These are phyloP conservation scores for Flaveria linearis DNA, from an alignment of 129 eudicot species.

Conservation along the genomic window DNA sequence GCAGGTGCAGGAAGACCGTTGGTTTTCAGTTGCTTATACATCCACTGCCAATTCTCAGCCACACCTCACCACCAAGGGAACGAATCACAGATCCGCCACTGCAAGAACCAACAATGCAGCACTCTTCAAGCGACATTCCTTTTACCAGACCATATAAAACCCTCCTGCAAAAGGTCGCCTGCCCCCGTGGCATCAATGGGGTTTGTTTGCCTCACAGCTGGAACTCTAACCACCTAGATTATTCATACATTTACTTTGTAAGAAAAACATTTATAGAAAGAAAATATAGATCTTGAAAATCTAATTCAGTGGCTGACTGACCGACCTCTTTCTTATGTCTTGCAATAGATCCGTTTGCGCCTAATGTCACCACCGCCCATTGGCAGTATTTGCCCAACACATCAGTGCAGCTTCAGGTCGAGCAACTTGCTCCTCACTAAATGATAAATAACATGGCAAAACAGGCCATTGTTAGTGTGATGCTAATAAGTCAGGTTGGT, in stretches of 20 bases:
- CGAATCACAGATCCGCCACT: slow-evolving; percentile 93
- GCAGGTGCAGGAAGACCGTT: slow-evolving; percentile 62
- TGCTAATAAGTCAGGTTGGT: neutral
- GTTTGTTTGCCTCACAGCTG: slow-evolving; percentile 73
- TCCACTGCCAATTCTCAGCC: slow-evolving; percentile 89
- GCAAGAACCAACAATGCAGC: slow-evolving; percentile 84
- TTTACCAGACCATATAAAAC: slow-evolving; percentile 81
- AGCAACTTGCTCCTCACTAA: slow-evolving; percentile 55
- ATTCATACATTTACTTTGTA: neutral
- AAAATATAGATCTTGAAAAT: neutral
- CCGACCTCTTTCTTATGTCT: slow-evolving; percentile 75
- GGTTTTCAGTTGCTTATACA: slow-evolving; percentile 85
- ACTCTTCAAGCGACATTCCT: slow-evolving; percentile 82
- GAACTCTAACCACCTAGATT: slow-evolving; percentile 63
- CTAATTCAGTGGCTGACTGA: neutral
- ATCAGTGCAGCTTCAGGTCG: slow-evolving; percentile 75
- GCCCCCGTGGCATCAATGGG: slow-evolving; percentile 97
- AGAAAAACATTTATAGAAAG: neutral
- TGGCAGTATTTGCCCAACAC: slow-evolving; percentile 72
- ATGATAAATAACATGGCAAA: neutral
- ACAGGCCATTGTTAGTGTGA: neutral
- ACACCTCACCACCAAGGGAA: slow-evolving; percentile 94
- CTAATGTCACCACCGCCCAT: slow-evolving; percentile 97
- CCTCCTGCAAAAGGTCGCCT: slow-evolving; percentile 99
- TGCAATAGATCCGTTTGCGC: slow-evolving; percentile 87